Percentiles rank a stretch among this genome's conserved stretches.
phyloP scores from a whole-genome alignment of 2,329 filamentous ascomycete genomes.

The Phialocephala subalpina region DNA sequence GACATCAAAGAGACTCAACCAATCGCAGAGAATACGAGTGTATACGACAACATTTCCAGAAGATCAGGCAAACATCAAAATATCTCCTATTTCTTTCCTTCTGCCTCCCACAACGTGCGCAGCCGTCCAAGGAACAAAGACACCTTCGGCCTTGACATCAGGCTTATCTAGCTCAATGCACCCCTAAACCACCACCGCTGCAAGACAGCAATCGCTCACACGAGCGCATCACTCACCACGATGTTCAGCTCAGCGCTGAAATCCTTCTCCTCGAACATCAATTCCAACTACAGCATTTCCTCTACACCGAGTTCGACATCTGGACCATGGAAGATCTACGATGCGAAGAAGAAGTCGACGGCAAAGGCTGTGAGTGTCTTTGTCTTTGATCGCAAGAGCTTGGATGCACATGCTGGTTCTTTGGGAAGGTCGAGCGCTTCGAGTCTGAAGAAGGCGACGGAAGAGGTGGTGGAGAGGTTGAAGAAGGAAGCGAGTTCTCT shows the following conservation, averaged over 20 bases:
- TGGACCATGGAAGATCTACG: conserved; percentile 97
- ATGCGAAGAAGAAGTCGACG: conserved; percentile 95
- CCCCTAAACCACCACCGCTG: conserved; percentile 11
- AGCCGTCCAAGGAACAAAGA: neutral
- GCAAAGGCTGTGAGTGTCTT: conserved; percentile 91
- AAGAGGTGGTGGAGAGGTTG: conserved; percentile 89
- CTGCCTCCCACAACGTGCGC: neutral
- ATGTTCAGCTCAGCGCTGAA: conserved; percentile 76
- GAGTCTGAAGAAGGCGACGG: conserved; percentile 80
- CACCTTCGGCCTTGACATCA: neutral
- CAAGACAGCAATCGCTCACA: conserved; percentile 15
- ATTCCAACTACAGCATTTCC: conserved; percentile 87
- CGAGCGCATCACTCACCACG: conserved; percentile 28
- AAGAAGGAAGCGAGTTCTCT: conserved; percentile 92
- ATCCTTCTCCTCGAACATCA: conserved; percentile 92
- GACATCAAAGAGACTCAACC: neutral
- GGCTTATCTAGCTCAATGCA: conserved; percentile 6
- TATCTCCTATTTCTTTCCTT: neutral
- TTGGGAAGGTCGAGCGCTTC: conserved; percentile 69
- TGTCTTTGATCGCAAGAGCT: conserved; percentile 87
- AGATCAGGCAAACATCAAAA: conserved; percentile 12
- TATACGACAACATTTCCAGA: conserved; percentile 16
- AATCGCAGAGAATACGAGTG: conserved; percentile 6
- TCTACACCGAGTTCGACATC: conserved; percentile 78
- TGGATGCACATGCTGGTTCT: conserved; percentile 74